Evolutionary conservation across 148 eudicot genomes (phyloP).

Genomic region (Agrostemma githago): DNA sequence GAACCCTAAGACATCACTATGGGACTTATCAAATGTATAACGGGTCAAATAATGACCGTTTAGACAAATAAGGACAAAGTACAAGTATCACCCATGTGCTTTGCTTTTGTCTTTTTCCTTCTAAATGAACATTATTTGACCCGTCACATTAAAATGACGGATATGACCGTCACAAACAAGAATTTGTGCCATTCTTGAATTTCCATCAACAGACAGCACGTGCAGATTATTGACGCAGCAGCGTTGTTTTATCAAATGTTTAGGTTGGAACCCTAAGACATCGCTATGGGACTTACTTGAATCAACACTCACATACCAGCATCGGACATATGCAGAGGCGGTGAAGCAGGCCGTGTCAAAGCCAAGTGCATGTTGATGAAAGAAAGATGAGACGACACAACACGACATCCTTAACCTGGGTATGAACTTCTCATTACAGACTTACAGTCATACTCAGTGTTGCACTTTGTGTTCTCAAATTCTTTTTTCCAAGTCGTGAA

Average conservation of each 20-base stretch:
- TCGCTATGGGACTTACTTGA: slow-evolving; percentile 98
- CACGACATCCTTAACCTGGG: slow-evolving; percentile 6
- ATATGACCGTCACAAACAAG: too few species aligned
- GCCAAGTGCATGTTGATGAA: slow-evolving; percentile 49
- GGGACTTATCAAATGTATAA: too few species aligned
- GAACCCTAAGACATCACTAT: slow-evolving; percentile 92
- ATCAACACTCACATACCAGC: slow-evolving; percentile 93
- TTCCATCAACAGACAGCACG: not conserved
- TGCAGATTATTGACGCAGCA: not conserved
- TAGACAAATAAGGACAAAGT: too few species aligned
- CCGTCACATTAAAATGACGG: too few species aligned
- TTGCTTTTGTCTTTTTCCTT: too few species aligned
- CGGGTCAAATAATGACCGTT: too few species aligned
- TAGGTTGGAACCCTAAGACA: slow-evolving; percentile 96
- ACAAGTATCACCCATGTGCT: too few species aligned
- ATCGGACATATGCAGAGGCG: slow-evolving; percentile 92
- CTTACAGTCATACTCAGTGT: too few species aligned
- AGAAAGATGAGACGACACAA: not conserved
- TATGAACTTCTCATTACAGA: slow-evolving; percentile 5
- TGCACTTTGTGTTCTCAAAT: slow-evolving; percentile 24
- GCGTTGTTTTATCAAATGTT: not conserved
- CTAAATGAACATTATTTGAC: too few species aligned
- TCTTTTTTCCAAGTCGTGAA: slow-evolving; percentile 24
- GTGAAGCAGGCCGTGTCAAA: slow-evolving; percentile 68
- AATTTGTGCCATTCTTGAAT: too few species aligned